Evolutionary conservation across 768 basidiomycete species (phyloP).

Genomic region (Arthromyces matolae): DNA sequence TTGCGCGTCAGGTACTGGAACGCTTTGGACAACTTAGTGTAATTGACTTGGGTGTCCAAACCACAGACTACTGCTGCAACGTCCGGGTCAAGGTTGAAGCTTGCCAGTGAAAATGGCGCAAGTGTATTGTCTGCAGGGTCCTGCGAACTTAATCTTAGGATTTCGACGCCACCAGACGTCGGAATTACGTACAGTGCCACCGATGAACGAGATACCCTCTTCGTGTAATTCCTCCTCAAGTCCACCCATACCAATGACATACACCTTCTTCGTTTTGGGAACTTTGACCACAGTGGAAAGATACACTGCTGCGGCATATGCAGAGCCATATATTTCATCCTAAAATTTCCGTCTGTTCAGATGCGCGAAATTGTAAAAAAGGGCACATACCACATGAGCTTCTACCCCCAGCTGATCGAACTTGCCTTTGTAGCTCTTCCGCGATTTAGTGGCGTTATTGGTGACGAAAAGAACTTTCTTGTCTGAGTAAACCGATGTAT

Average conservation of each 20-base stretch:
- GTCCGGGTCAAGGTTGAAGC: conserved; percentile 70
- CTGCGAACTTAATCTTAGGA: conserved; percentile 37
- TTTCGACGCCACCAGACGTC: background rate
- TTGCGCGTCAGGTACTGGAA: conserved; percentile 86
- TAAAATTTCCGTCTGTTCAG: conserved; percentile 27
- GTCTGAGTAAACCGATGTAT: conserved; percentile 38
- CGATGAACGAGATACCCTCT: conserved; percentile 76
- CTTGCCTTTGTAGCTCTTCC: conserved; percentile 82
- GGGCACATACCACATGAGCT: conserved; percentile 72
- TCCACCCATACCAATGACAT: conserved; percentile 90
- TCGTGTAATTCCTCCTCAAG: conserved; percentile 90
- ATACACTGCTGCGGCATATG: conserved; percentile 69
- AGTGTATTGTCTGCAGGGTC: conserved; percentile 82
- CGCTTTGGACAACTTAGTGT: conserved; percentile 91
- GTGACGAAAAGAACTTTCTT: conserved; percentile 92
- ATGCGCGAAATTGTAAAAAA: background rate
- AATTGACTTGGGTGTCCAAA: conserved; percentile 82
- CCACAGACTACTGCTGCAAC: conserved; percentile 96
- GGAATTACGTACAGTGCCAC: conserved; percentile 70
- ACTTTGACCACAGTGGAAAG: conserved; percentile 86
- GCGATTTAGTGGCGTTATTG: conserved; percentile 95
- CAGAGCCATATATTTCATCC: conserved; percentile 97
- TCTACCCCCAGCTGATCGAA: conserved; percentile 89
- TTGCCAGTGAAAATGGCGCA: conserved; percentile 58
- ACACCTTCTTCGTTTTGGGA: conserved; percentile 89